Evolutionary conservation across 495 filamentous ascomycete species (phyloP).

Genomic region (Aspergillus bertholletiae): DNA sequence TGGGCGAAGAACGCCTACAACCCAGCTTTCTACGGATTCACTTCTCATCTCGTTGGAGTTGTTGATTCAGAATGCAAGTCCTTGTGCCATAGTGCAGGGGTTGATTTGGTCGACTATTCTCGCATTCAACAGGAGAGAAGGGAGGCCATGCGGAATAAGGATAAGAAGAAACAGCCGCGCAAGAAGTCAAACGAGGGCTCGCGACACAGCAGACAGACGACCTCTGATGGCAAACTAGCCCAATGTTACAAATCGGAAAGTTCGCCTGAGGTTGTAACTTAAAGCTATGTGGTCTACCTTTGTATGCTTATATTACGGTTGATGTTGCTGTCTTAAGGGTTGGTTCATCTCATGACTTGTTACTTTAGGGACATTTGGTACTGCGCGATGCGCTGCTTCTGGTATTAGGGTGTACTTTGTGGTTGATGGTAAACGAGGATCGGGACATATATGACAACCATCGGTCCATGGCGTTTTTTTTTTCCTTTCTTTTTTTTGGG

Average conservation of each 20-base stretch:
- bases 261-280: not conserved
- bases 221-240: not conserved
- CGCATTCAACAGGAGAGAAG: conserved; percentile 17
- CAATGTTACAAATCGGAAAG: not conserved
- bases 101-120: conserved; percentile 36
- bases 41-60: conserved; percentile 31
- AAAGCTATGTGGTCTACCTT: not conserved
- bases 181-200: not conserved
- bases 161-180: conserved; percentile 11
- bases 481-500: not conserved
- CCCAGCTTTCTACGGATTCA: conserved; percentile 45
- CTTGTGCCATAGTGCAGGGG: conserved; percentile 33
- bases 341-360: not conserved
- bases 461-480: not conserved
- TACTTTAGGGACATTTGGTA: not conserved
- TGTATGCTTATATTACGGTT: not conserved
- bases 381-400: not conserved
- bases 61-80: conserved; percentile 41
- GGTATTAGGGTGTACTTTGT: not conserved
- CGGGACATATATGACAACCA: not conserved
- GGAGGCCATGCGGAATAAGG: conserved; percentile 11
- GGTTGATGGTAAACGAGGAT: not conserved
- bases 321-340: not conserved
- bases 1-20: conserved; percentile 48
- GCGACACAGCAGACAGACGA: not conserved